Conservation (phyloP, 2,329 filamentous ascomycete species). For the Beauveria sp. region DNA sequence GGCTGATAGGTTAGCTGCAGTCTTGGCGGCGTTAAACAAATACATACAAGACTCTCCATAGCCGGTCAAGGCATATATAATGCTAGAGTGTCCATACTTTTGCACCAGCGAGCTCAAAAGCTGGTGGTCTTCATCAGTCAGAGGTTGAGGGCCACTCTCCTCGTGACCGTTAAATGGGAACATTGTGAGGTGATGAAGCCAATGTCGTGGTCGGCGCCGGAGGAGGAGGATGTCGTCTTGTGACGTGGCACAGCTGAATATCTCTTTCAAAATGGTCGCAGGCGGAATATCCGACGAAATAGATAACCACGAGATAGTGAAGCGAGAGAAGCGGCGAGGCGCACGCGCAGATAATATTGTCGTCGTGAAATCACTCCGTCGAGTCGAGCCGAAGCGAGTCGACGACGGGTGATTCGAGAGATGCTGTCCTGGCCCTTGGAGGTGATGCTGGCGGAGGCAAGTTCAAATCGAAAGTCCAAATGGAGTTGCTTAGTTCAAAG, state of each 20-base stretch:
- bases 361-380: constrained; percentile 1
- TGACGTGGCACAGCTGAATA: not conserved
- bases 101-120: constrained; percentile 29
- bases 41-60: constrained; percentile 30
- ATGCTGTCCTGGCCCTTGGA: not conserved
- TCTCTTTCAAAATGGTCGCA: not conserved
- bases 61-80: constrained; percentile 29
- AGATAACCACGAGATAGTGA: not conserved
- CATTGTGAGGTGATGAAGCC: constrained; percentile 19
- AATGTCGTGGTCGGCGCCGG: not conserved
- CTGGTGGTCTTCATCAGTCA: constrained; percentile 32
- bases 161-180: constrained; percentile 28
- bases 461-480: not conserved
- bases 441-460: not conserved
- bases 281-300: not conserved
- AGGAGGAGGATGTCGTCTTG: not conserved
- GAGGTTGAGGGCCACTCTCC: constrained; percentile 27
- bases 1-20: constrained; percentile 19
- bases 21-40: not conserved
- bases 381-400: constrained; percentile 7
- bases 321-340: not conserved
- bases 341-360: not conserved
- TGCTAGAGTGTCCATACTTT: constrained; percentile 30
- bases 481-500: not conserved
- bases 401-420: constrained; percentile 1